Percentiles rank a stretch among this genome's conserved stretches.
These are phyloP conservation scores for Aspergillus funiculosus DNA, from an alignment of 495 filamentous ascomycete genomes.

Conservation along the genomic window DNA sequence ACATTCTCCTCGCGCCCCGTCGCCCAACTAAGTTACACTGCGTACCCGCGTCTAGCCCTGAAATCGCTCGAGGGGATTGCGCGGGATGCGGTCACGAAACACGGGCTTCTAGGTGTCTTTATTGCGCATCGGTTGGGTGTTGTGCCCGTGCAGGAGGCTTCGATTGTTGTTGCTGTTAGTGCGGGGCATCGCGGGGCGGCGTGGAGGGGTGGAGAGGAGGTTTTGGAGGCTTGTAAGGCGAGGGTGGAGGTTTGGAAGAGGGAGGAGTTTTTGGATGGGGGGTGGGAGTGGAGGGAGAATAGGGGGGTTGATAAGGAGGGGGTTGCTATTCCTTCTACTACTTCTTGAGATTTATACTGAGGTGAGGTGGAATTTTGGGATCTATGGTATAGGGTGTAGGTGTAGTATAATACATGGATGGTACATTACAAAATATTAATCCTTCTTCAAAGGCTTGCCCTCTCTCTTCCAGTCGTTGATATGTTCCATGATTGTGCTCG, in stretches of 20 bases:
- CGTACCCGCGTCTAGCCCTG: constrained; percentile 74
- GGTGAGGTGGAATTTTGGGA: not conserved
- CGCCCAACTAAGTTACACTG: constrained; percentile 68
- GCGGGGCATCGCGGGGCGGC: constrained; percentile 80
- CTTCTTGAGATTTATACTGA: constrained; percentile 6
- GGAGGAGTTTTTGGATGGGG: constrained; percentile 83
- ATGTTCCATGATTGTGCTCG: constrained; percentile 78
- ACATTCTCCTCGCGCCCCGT: constrained; percentile 73
- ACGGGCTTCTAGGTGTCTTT: constrained; percentile 62
- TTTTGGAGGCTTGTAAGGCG: constrained; percentile 80
- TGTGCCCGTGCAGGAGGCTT: constrained; percentile 85
- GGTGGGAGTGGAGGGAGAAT: constrained; percentile 85
- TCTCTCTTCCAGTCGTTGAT: constrained; percentile 81
- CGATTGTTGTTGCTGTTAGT: constrained; percentile 84
- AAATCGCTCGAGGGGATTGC: constrained; percentile 70
- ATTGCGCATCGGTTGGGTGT: constrained; percentile 83
- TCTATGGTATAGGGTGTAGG: constrained; percentile 2
- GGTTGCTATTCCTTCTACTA: constrained; percentile 18
- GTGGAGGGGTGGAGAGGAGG: constrained; percentile 85
- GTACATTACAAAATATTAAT: constrained; percentile 22
- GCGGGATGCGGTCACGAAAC: constrained; percentile 46
- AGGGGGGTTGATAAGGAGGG: constrained; percentile 60
- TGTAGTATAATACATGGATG: constrained; percentile 5
- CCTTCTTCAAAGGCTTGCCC: constrained; percentile 39
- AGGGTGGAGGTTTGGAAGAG: constrained; percentile 91